These are phyloP conservation scores for Aspergillus carlsbadensis DNA, from an alignment of 495 filamentous ascomycete genomes.

Conservation along the genomic window DNA sequence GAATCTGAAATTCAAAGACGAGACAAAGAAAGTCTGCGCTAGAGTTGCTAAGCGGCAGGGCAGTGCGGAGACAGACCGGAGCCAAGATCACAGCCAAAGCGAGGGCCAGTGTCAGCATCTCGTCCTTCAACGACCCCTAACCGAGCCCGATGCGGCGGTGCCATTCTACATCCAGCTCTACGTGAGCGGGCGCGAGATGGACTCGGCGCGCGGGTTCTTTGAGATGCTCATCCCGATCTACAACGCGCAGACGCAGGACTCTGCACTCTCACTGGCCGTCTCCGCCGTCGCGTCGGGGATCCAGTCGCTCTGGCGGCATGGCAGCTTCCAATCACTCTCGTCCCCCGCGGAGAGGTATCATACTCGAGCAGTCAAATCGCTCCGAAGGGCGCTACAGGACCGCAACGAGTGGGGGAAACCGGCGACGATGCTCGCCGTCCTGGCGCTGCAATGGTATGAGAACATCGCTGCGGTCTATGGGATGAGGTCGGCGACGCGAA, in stretches of 20 bases:
- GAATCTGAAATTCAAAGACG: conserved; percentile 15
- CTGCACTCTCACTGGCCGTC: conserved; percentile 13
- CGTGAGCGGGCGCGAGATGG: conserved; percentile 8
- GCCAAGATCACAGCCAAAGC: too few relatives aligned
- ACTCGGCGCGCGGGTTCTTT: conserved; percentile 14
- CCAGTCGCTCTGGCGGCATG: conserved; percentile 8
- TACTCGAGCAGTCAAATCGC: conserved; percentile 5
- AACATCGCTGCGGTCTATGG: conserved; percentile 12
- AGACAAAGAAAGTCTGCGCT: conserved; percentile 9
- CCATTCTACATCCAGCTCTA: too few relatives aligned
- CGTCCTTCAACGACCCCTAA: too few relatives aligned
- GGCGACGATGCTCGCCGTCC: conserved; percentile 13
- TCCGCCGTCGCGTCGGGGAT: conserved; percentile 16
- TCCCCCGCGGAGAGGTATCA: too few relatives aligned
- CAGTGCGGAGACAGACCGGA: too few relatives aligned
- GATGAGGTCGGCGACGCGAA: conserved; percentile 1
- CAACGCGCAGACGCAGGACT: conserved; percentile 13
- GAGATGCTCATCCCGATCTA: conserved; percentile 17
- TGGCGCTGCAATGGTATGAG: conserved; percentile 17
- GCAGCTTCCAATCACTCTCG: too few relatives aligned
- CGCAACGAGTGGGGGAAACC: conserved; percentile 10
- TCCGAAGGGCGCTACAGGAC: conserved; percentile 10
- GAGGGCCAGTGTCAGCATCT: too few relatives aligned
- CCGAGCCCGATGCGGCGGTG: too few relatives aligned
- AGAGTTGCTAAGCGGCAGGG: too few relatives aligned